Evolutionary conservation across 495 filamentous ascomycete genomes (phyloP).

Genomic region (Penicillium lagena): DNA sequence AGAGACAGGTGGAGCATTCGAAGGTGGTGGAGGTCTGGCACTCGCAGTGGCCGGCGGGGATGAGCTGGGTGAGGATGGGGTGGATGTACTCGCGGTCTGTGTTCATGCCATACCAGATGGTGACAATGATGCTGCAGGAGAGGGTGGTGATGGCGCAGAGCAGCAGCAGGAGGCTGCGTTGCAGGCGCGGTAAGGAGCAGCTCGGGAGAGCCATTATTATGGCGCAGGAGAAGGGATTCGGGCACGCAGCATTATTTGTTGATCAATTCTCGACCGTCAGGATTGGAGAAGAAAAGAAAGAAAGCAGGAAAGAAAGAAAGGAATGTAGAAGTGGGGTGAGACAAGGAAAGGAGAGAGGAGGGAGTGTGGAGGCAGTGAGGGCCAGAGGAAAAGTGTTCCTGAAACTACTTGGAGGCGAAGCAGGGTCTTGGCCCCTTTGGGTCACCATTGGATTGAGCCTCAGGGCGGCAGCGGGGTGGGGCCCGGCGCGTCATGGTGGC

Average conservation of each 20-base stretch:
- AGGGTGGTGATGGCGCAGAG: constrained; percentile 12
- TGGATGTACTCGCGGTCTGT: constrained; percentile 32
- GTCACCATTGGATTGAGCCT: no score
- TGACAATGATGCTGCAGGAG: constrained; percentile 9
- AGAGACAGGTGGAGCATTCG: constrained; percentile 32
- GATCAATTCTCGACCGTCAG: not conserved
- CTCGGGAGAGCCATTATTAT: constrained; percentile 18
- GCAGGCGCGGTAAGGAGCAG: constrained; percentile 17
- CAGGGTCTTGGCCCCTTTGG: no score
- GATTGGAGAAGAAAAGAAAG: not conserved
- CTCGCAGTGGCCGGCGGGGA: constrained; percentile 36
- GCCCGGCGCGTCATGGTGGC: constrained; percentile 1
- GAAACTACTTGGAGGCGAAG: not conserved
- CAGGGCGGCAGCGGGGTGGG: not conserved
- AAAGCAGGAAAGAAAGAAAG: not conserved
- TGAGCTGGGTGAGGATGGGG: constrained; percentile 31
- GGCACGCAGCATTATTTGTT: not conserved
- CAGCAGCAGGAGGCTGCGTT: constrained; percentile 18
- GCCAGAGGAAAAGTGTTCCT: not conserved
- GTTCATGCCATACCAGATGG: constrained; percentile 36
- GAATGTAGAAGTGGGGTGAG: not conserved
- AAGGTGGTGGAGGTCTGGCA: constrained; percentile 36
- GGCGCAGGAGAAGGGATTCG: not conserved
- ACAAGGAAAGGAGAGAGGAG: not conserved
- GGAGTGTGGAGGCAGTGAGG: not conserved